These are phyloP conservation scores for Coemansia sp. DNA, from an alignment of 192 early-diverging fungal species.

Conservation along the genomic window DNA sequence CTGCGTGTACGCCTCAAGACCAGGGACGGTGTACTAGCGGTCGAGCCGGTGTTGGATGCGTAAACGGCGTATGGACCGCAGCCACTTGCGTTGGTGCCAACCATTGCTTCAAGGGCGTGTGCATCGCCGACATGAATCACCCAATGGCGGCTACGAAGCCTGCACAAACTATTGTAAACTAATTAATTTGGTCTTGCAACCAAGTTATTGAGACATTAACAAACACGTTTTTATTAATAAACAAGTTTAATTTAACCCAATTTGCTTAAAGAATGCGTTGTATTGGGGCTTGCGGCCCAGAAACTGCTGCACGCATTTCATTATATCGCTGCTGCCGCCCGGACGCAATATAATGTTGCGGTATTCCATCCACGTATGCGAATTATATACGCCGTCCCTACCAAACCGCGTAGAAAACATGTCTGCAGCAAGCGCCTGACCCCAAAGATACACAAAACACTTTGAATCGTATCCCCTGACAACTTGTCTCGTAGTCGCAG, in stretches of 20 bases:
- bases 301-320: not conserved
- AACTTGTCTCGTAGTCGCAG: conserved; percentile 56
- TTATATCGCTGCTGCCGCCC: not conserved
- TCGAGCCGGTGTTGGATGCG: not conserved
- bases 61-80: not conserved
- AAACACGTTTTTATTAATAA: not conserved
- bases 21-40: not conserved
- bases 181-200: no score
- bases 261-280: not conserved
- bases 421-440: conserved; percentile 72
- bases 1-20: no score
- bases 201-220: not conserved
- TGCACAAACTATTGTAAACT: not conserved
- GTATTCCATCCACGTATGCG: conserved; percentile 7
- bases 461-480: conserved; percentile 68
- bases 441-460: conserved; percentile 71
- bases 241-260: conserved; percentile 1
- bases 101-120: conserved; percentile 1
- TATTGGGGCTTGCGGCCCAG: conserved; percentile 5
- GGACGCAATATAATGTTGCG: conserved; percentile 9
- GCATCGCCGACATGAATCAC: not conserved
- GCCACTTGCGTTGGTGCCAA: not conserved
- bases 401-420: conserved; percentile 67
- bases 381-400: conserved; percentile 45
- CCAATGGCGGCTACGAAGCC: not conserved